These are phyloP conservation scores for Hyphopichia wangnamkhiaoensis DNA, from an alignment of 1,139 yeast genomes.

Conservation along the genomic window DNA sequence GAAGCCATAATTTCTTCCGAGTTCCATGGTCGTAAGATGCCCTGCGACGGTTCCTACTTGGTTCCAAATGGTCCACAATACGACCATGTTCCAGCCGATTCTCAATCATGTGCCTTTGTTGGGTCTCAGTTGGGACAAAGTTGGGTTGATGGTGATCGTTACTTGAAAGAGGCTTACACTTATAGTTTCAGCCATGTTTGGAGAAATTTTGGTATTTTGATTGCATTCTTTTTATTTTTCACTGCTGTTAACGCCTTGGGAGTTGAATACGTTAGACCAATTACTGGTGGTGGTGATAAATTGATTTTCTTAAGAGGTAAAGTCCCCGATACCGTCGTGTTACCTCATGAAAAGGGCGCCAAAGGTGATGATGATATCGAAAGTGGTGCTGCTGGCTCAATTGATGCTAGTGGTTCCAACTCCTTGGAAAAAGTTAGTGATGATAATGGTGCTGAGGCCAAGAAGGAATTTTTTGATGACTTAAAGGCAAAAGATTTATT, in stretches of 20 bases:
- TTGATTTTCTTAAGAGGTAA: slow-evolving; percentile 54
- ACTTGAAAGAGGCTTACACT: slow-evolving; percentile 39
- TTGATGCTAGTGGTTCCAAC: slow-evolving; percentile 7
- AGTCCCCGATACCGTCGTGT: slow-evolving; percentile 21
- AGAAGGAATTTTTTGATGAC: not conserved
- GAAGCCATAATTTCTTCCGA: slow-evolving; percentile 61
- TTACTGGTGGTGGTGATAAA: slow-evolving; percentile 82
- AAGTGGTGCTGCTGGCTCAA: slow-evolving; percentile 1
- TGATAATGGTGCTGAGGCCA: not conserved
- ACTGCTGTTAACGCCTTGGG: slow-evolving; percentile 53
- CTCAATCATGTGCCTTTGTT: slow-evolving; percentile 51
- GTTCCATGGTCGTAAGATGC: slow-evolving; percentile 38
- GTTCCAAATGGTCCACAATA: slow-evolving; percentile 55
- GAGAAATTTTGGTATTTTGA: slow-evolving; percentile 78
- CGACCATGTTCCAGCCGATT: slow-evolving; percentile 2
- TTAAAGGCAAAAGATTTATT: slow-evolving; percentile 20
- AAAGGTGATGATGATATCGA: slow-evolving; percentile 9
- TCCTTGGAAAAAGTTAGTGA: slow-evolving; percentile 5
- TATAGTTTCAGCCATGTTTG: slow-evolving; percentile 62
- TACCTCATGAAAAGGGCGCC: slow-evolving; percentile 15
- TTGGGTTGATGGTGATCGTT: slow-evolving; percentile 55
- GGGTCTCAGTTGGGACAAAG: slow-evolving; percentile 57
- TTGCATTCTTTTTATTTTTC: slow-evolving; percentile 59
- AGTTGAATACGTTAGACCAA: slow-evolving; percentile 69
- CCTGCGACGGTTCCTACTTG: slow-evolving; percentile 47